Base-by-base conservation (phyloP, 768 basidiomycete species). In the Pisolithus sp. region DNA sequence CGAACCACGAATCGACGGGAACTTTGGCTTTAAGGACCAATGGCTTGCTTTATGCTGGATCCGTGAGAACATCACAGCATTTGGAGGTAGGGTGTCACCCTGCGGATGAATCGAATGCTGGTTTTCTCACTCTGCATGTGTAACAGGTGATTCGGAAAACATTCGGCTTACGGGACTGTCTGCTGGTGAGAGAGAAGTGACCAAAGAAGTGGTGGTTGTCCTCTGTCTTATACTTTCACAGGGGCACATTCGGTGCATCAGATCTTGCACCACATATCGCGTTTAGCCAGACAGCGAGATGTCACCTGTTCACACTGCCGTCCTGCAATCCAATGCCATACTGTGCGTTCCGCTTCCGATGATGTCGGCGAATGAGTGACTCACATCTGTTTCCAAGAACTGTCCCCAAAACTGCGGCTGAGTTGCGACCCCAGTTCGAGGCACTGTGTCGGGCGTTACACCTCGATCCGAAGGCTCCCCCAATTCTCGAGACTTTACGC, bases 11-110 rank as follows among this genome's bases (percentile, higher is more conserved):
- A 62, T 90, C 43, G 71, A 72, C 15, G 88, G 89, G 3, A 91
- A 90, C 59, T 90, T 83, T 62, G 87, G 88, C 1, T 90, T 90
- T 71, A 89, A 89, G 65, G 88, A 90, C 59, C 86, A 86, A 59
- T 89, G 87, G 87, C 60, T 86, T 18, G 87, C 82, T 1, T 60
- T 89, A n/a, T 70, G 78, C 57, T 89, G 87, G 86, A 70, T 89
- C 23, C 77, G 72, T 43, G 77, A 77, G 17, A 86, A 89, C 57
- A 86, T 90, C 20, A 64, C 64, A 37, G 68, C 70, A 0, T 90
- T 89, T 55, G 89, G 87, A 65, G 88, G 86, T 80, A 60, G 49
- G 69, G 0, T 39, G 28, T 6, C 2, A 28, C n/a, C 31, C 28
- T n/a, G 38, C 26, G 24, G 15, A 44, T 34, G 34, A 30, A 2